These are phyloP conservation scores for Phytophthora podocarpi DNA, from an alignment of 352 stramenopile genomes.

Conservation along the genomic window DNA sequence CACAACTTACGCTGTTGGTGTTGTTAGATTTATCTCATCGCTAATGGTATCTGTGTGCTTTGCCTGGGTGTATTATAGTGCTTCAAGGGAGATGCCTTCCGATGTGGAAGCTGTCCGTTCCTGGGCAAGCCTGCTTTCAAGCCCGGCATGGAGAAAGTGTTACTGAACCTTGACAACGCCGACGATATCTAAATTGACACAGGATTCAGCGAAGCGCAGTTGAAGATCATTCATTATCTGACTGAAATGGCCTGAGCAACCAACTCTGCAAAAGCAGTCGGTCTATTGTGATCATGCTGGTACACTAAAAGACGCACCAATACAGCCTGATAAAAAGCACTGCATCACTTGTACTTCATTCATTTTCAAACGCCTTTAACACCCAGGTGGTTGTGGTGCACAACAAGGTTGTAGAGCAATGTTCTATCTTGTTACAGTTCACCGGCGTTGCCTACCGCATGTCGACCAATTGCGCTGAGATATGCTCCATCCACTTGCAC, in stretches of 20 bases:
- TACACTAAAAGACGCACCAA: slow-evolving; percentile 27
- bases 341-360: slow-evolving; percentile 29
- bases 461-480: slow-evolving; percentile 57
- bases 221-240: neutral
- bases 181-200: slow-evolving; percentile 75
- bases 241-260: slow-evolving; percentile 1
- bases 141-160: slow-evolving; percentile 86
- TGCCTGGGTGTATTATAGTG: slow-evolving; percentile 85
- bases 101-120: slow-evolving; percentile 96
- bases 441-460: slow-evolving; percentile 52
- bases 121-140: slow-evolving; percentile 97
- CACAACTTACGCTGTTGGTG: neutral
- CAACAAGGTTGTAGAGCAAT: slow-evolving; percentile 7
- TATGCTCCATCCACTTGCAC: slow-evolving; percentile 61
- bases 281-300: slow-evolving; percentile 23
- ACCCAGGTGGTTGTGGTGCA: neutral
- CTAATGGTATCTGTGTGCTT: slow-evolving; percentile 12
- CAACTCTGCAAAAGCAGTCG: slow-evolving; percentile 5
- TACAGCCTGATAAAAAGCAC: slow-evolving; percentile 18
- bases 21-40: neutral
- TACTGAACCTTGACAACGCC: slow-evolving; percentile 79
- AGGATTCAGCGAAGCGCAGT: neutral
- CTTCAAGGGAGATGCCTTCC: slow-evolving; percentile 97
- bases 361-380: neutral
- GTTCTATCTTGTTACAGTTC: slow-evolving; percentile 4